phyloP scores from a whole-genome alignment of 352 stramenopile genomes.

The Heterotrichella gracilis region DNA sequence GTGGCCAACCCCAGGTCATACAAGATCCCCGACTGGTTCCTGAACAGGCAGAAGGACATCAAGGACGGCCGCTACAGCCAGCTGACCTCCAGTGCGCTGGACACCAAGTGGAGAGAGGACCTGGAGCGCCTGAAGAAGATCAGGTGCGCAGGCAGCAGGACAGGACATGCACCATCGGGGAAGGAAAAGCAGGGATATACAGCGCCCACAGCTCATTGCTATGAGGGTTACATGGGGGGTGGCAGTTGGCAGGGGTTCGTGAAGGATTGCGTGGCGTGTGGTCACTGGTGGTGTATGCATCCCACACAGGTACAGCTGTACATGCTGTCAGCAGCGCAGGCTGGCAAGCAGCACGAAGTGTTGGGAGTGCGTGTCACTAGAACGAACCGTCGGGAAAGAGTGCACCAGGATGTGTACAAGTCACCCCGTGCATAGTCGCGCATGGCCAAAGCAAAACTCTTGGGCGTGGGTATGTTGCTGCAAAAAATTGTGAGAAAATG shows the following conservation, averaged over 20 bases:
- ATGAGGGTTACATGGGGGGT: neutral
- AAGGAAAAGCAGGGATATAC: neutral
- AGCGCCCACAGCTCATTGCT: neutral
- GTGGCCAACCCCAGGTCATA: slow-evolving; percentile 96
- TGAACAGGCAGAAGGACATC: slow-evolving; percentile 99
- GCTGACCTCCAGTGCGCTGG: slow-evolving; percentile 82
- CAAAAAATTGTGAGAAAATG: too few relatives aligned
- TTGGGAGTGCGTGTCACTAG: too few relatives aligned
- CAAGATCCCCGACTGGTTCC: slow-evolving; percentile 97
- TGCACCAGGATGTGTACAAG: too few relatives aligned
- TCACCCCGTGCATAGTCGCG: too few relatives aligned
- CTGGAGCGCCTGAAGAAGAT: slow-evolving; percentile 99
- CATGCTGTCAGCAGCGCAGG: too few relatives aligned
- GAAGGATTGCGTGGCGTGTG: neutral
- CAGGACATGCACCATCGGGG: slow-evolving; percentile 8
- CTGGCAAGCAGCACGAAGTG: too few relatives aligned
- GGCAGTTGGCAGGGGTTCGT: neutral
- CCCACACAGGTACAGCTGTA: too few relatives aligned
- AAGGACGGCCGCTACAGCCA: slow-evolving; percentile 96
- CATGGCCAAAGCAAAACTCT: too few relatives aligned
- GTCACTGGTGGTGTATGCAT: too few relatives aligned
- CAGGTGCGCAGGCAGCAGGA: too few relatives aligned
- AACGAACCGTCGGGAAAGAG: too few relatives aligned
- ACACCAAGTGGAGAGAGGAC: slow-evolving; percentile 91
- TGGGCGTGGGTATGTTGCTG: too few relatives aligned